Conservation (phyloP, 768 basidiomycete genomes). For the Pholiota microspora region DNA sequence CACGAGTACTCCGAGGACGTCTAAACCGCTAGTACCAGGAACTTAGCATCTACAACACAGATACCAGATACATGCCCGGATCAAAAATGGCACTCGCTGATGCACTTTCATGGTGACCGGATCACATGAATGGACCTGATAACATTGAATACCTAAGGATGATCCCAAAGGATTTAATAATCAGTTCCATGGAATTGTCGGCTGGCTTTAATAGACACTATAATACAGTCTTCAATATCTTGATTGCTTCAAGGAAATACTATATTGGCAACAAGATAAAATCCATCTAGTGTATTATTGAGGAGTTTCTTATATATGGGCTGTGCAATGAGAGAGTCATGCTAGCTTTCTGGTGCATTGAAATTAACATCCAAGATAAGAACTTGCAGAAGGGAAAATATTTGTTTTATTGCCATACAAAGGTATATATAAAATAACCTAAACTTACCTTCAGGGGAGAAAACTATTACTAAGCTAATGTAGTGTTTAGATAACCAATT, state of each 20-base stretch:
- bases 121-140: no score
- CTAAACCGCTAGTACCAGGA: no score
- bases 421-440: conserved; percentile 23
- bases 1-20: no score
- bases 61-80: no score
- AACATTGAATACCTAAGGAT: no score
- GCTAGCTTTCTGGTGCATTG: conserved; percentile 50
- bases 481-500: conserved; percentile 41
- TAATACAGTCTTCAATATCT: conserved; percentile 31
- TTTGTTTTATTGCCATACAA: no score
- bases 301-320: conserved; percentile 36
- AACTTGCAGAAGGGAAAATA: no score
- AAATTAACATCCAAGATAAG: conserved; percentile 11
- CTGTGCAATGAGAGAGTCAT: conserved; percentile 41
- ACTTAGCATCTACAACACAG: no score
- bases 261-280: conserved; percentile 42
- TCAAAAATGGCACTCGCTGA: no score
- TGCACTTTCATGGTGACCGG: no score
- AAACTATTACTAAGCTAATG: conserved; percentile 36
- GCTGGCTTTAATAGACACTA: conserved; percentile 35
- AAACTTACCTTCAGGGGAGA: conserved; percentile 29
- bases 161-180: no score
- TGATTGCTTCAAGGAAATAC: conserved; percentile 39
- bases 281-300: conserved; percentile 34
- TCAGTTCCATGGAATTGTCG: conserved; percentile 16